Base-by-base conservation (phyloP, 768 basidiomycete genomes). In the Scleroderma citrinum region DNA sequence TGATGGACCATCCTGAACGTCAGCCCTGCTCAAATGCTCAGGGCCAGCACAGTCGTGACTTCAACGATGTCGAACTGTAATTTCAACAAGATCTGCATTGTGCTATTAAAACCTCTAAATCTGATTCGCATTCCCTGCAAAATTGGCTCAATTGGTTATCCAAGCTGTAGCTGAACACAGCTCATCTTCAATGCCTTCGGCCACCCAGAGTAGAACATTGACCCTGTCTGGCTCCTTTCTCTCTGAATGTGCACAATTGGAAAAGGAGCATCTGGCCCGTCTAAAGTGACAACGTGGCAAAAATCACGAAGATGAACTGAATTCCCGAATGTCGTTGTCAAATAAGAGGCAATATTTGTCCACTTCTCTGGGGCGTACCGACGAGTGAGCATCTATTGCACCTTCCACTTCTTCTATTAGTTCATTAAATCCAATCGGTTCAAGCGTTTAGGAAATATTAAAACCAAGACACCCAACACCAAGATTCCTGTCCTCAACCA, bases 211-310 rank as follows among this genome's bases (percentile, higher is more conserved):
- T 31, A 21, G 20, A 30, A 39, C 48, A 7, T n/a, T 44, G 2
- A 45, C 46, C 16, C 46, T 47, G 7, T 52, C 46, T 6, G 41
- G 26, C 2, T 26, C 51, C 4, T 90, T 87, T 52, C 60, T 90
- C 8, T 73, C 77, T 1, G 86, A 92, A 58, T 76, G 92, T 23
- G 86, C 85, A 2, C 76, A 84, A 57, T 61, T 94, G 50, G 92
- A 95, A 66, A 78, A 74, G 50, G 90, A 87, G 54, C 76, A 92
- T 14, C 67, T 86, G 4, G 85, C 79, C 38, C 76, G 92, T 3
- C 82, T 83, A 60, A 87, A 84, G 65, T 79, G 81, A 23, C 56
- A 70, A 8, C 72, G 68, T 14, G 65, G 63, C 24, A 66, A 72
- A 13, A 21, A 40, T 20, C 10, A 40, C 3, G 54, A 64, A 40